Evolutionary conservation across 1,284 basidiomycete genomes (phyloP).

Genomic region (Anthracocystis setariae): DNA sequence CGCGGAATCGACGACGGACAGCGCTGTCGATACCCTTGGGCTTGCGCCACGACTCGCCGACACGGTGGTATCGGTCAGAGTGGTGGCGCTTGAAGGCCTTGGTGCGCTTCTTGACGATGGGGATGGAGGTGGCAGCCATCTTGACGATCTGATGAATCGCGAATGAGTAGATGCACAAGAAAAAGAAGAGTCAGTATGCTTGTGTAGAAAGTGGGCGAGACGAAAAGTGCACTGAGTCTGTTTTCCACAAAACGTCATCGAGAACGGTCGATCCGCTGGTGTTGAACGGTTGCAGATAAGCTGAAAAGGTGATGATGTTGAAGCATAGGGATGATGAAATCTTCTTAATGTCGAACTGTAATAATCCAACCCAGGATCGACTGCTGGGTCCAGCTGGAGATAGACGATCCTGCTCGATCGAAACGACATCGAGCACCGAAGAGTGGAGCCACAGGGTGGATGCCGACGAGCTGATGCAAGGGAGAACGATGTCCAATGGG

Average conservation of each 20-base stretch:
- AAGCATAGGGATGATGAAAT: neutral
- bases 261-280: neutral
- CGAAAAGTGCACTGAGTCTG: neutral
- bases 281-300: too few species aligned
- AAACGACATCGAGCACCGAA: too few species aligned
- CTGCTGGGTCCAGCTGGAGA: too few species aligned
- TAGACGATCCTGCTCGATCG: too few species aligned
- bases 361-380: too few species aligned
- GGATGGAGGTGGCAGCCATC: slow-evolving; percentile 65
- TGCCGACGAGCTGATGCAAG: too few species aligned
- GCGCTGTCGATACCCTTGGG: slow-evolving; percentile 67
- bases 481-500: too few species aligned
- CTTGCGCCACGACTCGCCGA: slow-evolving; percentile 65
- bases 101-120: slow-evolving; percentile 68
- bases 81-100: slow-evolving; percentile 67
- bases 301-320: too few species aligned
- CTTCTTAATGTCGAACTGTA: neutral
- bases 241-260: slow-evolving; percentile 3
- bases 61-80: slow-evolving; percentile 66
- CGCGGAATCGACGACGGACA: slow-evolving; percentile 66
- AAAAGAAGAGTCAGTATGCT: neutral
- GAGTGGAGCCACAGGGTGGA: too few species aligned
- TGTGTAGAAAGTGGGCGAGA: neutral
- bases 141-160: slow-evolving; percentile 34
- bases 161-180: slow-evolving; percentile 1